These are phyloP conservation scores for Phytophthora cryptogea DNA, from an alignment of 352 stramenopile species.

Conservation along the genomic window DNA sequence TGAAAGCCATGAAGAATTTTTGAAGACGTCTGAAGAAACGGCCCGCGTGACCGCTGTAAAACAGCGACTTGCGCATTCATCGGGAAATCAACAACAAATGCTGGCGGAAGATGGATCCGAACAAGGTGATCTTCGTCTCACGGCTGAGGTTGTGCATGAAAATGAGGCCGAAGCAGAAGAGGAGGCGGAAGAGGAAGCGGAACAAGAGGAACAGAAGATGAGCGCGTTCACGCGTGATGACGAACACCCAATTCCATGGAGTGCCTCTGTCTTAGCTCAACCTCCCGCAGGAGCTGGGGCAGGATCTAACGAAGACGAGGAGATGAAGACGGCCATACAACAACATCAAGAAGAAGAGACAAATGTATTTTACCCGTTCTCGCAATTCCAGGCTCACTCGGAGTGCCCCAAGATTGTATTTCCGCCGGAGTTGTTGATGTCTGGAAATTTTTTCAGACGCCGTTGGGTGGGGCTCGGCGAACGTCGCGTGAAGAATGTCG, in stretches of 20 bases:
- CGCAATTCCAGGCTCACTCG: slow-evolving; percentile 72
- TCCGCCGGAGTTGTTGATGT: slow-evolving; percentile 68
- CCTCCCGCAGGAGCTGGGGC: slow-evolving; percentile 21
- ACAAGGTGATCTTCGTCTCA: slow-evolving; percentile 78
- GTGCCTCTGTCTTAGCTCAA: slow-evolving; percentile 45
- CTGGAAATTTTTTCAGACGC: slow-evolving; percentile 90
- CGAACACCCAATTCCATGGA: slow-evolving; percentile 88
- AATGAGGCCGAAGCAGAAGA: slow-evolving; percentile 89
- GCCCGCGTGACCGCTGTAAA: slow-evolving; percentile 63
- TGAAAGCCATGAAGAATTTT: slow-evolving; percentile 58
- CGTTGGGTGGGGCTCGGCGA: slow-evolving; percentile 88
- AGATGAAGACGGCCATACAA: slow-evolving; percentile 30
- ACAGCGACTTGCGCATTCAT: slow-evolving; percentile 63
- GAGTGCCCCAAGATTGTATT: slow-evolving; percentile 81
- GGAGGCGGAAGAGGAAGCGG: slow-evolving; percentile 88
- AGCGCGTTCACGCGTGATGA: slow-evolving; percentile 90
- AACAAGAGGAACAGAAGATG: slow-evolving; percentile 92
- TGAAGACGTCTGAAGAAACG: slow-evolving; percentile 56
- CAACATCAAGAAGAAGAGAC: slow-evolving; percentile 51
- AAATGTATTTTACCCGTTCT: slow-evolving; percentile 79
- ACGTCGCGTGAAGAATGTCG: slow-evolving; percentile 89
- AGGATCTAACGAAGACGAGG: slow-evolving; percentile 12
- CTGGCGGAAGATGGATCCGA: slow-evolving; percentile 54
- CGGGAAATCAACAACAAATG: slow-evolving; percentile 39
- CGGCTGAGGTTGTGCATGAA: slow-evolving; percentile 89